Evolutionary conservation across 2,329 filamentous ascomycete genomes (phyloP).

Genomic region (Diplodia seriata): DNA sequence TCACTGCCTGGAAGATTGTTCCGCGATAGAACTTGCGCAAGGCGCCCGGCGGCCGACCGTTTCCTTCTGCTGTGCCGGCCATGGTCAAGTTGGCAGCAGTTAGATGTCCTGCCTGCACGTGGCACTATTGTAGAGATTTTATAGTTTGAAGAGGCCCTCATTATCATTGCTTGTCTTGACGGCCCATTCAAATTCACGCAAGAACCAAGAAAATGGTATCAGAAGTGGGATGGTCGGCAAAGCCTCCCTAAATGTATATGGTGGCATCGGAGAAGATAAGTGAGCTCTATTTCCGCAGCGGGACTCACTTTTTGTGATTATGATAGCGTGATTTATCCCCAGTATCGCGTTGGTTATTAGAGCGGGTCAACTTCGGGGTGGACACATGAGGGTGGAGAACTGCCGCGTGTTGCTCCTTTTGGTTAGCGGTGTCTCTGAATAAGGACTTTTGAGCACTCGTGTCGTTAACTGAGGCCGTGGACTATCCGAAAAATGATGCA

Average conservation of each 20-base stretch:
- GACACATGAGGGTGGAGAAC: neutral
- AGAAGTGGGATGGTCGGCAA: slow-evolving; percentile 9
- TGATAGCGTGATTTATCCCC: slow-evolving; percentile 11
- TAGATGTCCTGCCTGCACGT: too few species aligned
- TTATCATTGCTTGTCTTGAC: neutral
- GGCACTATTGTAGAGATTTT: neutral
- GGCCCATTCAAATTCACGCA: neutral
- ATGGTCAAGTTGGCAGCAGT: neutral
- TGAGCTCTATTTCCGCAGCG: neutral
- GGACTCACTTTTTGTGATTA: neutral
- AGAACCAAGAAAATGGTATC: slow-evolving; percentile 17
- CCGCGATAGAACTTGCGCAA: slow-evolving; percentile 49
- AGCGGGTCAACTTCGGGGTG: neutral
- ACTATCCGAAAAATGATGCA: too few species aligned
- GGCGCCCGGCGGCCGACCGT: neutral
- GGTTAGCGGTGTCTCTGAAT: neutral
- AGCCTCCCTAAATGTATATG: neutral
- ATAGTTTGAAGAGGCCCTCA: neutral
- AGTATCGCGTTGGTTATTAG: slow-evolving; percentile 8
- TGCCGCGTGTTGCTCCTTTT: neutral
- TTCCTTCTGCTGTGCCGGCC: neutral
- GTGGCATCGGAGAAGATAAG: neutral
- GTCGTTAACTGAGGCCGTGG: too few species aligned
- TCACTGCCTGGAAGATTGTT: slow-evolving; percentile 56
- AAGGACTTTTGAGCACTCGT: too few species aligned